Conservation (phyloP, 2,329 filamentous ascomycete genomes). For the Phialophora expanda region DNA sequence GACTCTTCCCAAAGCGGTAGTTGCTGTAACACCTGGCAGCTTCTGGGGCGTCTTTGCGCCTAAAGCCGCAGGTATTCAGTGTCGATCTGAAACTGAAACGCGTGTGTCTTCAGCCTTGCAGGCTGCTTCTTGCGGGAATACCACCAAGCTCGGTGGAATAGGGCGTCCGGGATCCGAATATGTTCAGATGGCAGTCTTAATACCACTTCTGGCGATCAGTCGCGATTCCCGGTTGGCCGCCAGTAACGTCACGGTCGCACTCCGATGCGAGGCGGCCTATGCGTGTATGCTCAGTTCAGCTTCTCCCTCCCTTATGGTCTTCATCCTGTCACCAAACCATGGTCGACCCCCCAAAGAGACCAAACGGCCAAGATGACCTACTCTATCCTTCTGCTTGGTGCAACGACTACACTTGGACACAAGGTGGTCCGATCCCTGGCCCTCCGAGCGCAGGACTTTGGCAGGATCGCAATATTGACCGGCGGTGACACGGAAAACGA, state of each 20-base stretch:
- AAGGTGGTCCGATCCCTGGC: background rate
- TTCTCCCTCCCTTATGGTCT: background rate
- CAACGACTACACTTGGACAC: background rate
- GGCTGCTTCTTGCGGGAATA: background rate
- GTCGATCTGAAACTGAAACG: background rate
- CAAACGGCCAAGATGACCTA: slow-evolving; percentile 4
- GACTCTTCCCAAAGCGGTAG: slow-evolving; percentile 3
- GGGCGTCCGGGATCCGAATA: background rate
- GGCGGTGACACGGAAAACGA: background rate
- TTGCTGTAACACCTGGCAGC: background rate
- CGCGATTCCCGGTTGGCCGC: background rate
- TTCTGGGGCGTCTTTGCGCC: background rate
- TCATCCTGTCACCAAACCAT: background rate
- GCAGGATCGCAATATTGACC: slow-evolving; percentile 5
- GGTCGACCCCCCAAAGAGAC: background rate
- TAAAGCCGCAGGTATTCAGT: background rate
- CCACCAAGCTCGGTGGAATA: background rate
- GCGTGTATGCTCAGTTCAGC: background rate
- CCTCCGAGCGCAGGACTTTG: background rate
- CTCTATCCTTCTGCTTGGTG: slow-evolving; percentile 17
- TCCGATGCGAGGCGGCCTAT: slow-evolving; percentile 2
- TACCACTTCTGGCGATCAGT: background rate
- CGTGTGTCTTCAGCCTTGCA: background rate
- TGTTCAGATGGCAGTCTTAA: background rate
- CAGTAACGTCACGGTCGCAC: background rate